Evolutionary conservation across 2,329 filamentous ascomycete genomes (phyloP), one percentile per base, ranked within the genome.

Genomic region (Hypoxylon sp.): DNA sequence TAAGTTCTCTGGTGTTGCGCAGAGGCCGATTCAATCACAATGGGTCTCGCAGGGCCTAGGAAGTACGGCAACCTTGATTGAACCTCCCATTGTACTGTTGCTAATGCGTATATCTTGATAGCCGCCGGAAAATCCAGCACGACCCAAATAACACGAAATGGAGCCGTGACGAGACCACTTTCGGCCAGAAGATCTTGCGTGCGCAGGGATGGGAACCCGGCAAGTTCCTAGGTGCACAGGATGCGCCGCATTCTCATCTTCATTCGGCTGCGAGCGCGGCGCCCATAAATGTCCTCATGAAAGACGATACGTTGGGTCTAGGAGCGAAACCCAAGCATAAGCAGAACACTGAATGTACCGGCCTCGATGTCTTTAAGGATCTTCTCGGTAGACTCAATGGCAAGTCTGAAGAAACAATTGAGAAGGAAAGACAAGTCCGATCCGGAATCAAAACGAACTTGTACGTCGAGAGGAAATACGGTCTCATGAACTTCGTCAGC

Each of bases 121-220:
- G 79, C 69, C 80, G 78, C 73, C 85, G 85, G 52, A 97, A 95
- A 82, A 90, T 98, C 77, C 92, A 91, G 73, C 87, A 92, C 78
- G 96, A 99, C 81, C 96, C 96, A 6, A 98, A 98, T 83, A 99
- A 98, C 81, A 97, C 93, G 52, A 90, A 88, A 86, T 99, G 96
- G 96, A 90, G 91, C 63, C 90, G 91, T 76, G 91, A 94, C 78
- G 93, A 91, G 71, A 87, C 87, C 63, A 91, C 90, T 59, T 98
- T 96, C 79, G 96, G 96, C 74, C 94, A 97, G 80, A 93, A 90
- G 77, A 95, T 98, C 73, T 90, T 99, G 77, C 89, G 91, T 54
- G 86, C 91, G 14, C 94, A 98, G 76, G 96, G 96, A 71, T 99
- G 96, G 96, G 87, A 91, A 68, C 94, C 94, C 0, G 96, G 96